A percentile compares a stretch with the other conserved stretches of the same genome.
phyloP scores from a whole-genome alignment of 2,329 filamentous ascomycete genomes.

The Cadophora luteo-olivacea region DNA sequence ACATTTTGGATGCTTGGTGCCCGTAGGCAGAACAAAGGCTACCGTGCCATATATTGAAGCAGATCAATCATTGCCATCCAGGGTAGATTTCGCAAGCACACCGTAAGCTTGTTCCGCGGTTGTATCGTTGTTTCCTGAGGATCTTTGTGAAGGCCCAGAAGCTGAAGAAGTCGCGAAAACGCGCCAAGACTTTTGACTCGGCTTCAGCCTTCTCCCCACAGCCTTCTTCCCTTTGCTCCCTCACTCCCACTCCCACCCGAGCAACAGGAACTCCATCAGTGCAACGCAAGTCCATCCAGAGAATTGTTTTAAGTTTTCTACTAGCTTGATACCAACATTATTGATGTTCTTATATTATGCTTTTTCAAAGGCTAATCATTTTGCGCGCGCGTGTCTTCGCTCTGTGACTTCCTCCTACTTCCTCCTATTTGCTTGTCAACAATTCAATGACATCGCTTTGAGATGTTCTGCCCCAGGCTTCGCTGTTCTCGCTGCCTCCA shows the following conservation, averaged over 20 bases:
- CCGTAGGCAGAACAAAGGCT: constrained; percentile 6
- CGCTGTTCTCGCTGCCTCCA: too few species aligned
- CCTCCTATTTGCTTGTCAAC: too few species aligned
- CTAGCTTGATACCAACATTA: too few species aligned
- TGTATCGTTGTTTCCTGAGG: background rate
- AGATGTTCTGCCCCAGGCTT: too few species aligned
- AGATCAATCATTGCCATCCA: constrained; percentile 10
- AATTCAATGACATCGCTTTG: too few species aligned
- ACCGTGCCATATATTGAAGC: background rate
- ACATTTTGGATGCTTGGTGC: constrained; percentile 34
- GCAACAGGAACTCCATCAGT: background rate
- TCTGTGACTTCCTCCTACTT: too few species aligned
- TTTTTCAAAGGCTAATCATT: too few species aligned
- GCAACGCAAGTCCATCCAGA: background rate
- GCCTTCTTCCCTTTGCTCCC: constrained; percentile 2
- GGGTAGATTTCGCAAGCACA: too few species aligned
- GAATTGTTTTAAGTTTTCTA: too few species aligned
- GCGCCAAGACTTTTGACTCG: background rate
- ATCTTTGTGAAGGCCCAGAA: background rate
- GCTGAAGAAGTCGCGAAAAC: background rate
- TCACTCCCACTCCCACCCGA: background rate
- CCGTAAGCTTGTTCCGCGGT: background rate
- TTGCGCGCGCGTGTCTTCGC: too few species aligned
- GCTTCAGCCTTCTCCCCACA: constrained; percentile 1
- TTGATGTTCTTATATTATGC: too few species aligned